phyloP scores from a whole-genome alignment of 139 green algal genomes.

The Parachlorella kessleri region DNA sequence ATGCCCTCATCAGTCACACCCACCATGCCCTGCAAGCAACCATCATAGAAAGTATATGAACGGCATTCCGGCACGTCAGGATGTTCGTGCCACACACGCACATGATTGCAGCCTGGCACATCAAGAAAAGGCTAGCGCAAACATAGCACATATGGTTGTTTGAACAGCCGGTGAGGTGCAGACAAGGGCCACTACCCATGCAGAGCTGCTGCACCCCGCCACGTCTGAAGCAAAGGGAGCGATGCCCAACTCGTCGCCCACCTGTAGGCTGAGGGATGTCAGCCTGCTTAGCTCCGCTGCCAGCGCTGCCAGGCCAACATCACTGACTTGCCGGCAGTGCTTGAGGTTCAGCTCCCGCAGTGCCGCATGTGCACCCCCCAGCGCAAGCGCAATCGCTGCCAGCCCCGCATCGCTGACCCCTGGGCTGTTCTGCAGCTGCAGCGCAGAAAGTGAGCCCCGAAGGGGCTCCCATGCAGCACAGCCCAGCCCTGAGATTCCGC shows the following conservation, averaged over 20 bases:
- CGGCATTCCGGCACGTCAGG: too few species aligned
- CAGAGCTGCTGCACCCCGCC: too few species aligned
- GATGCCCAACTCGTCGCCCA: background rate
- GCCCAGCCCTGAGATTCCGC: constrained; percentile 20
- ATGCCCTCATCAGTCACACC: constrained; percentile 46
- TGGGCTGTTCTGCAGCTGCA: constrained; percentile 40
- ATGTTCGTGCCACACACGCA: too few species aligned
- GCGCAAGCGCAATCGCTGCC: constrained; percentile 17
- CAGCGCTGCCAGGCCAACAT: constrained; percentile 35
- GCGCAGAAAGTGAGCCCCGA: constrained; percentile 5
- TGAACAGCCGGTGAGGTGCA: too few species aligned
- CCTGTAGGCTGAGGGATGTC: constrained; percentile 25
- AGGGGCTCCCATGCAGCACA: background rate
- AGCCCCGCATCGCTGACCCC: constrained; percentile 40
- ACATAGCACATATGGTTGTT: too few species aligned
- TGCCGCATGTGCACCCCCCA: too few species aligned
- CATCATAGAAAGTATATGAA: too few species aligned
- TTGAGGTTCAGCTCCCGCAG: constrained; percentile 44
- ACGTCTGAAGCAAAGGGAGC: too few species aligned
- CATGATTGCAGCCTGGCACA: too few species aligned
- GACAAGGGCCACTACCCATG: too few species aligned
- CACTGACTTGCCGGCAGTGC: constrained; percentile 44
- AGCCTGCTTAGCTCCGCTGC: constrained; percentile 24
- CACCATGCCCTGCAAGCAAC: constrained; percentile 44
- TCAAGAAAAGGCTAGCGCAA: too few species aligned